Conservation (phyloP, 2,329 filamentous ascomycete species). For the Cytospora piceicola region DNA sequence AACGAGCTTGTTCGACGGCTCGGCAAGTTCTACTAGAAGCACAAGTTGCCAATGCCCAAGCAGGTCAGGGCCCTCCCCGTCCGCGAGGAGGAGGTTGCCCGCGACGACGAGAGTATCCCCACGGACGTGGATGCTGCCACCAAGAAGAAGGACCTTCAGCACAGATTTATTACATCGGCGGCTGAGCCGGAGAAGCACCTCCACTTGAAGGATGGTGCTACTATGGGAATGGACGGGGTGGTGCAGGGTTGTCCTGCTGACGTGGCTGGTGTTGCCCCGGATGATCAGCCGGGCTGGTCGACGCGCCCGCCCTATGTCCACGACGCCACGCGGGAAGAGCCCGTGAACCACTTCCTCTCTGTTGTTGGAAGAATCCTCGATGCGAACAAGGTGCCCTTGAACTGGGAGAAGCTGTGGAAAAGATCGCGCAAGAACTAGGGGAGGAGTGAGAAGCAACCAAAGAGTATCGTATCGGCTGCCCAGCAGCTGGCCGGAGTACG, state of each 20-base stretch:
- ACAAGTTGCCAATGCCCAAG: not conserved
- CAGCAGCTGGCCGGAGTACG: no score
- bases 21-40: slow-evolving; percentile 4
- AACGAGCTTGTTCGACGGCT: not conserved
- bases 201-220: not conserved
- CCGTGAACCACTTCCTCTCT: not conserved
- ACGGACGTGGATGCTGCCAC: no score
- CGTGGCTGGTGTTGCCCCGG: not conserved
- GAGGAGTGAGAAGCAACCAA: not conserved
- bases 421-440: not conserved
- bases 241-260: not conserved
- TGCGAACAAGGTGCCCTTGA: not conserved
- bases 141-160: not conserved
- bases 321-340: not conserved
- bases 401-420: not conserved
- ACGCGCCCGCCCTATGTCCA: not conserved
- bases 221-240: not conserved
- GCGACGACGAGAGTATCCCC: not conserved
- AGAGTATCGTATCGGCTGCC: not conserved
- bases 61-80: slow-evolving; percentile 1
- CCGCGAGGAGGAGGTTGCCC: not conserved
- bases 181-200: not conserved
- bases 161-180: not conserved
- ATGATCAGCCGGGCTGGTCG: not conserved
- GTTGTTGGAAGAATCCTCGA: not conserved